phyloP scores from a whole-genome alignment of 2,329 filamentous ascomycete species.

The Ramularia endophylla region DNA sequence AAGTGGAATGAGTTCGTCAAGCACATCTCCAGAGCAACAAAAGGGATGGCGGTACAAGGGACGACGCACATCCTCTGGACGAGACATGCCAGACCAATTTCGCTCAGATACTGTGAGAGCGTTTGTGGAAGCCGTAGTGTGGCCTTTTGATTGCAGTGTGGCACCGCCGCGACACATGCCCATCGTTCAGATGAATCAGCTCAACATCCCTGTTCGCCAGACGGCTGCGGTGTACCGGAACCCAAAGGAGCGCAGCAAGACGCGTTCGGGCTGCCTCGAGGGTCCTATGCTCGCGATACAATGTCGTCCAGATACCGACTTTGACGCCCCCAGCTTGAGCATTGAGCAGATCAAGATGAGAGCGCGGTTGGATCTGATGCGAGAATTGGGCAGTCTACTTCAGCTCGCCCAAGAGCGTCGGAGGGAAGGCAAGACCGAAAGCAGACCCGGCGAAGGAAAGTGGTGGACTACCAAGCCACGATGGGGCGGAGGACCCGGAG shows the following conservation, averaged over 20 bases:
- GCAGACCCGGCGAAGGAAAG: slow-evolving; percentile 48
- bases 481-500: slow-evolving; percentile 51
- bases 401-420: slow-evolving; percentile 55
- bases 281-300: slow-evolving; percentile 54
- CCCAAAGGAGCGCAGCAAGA: slow-evolving; percentile 47
- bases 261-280: slow-evolving; percentile 50
- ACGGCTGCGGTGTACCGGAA: slow-evolving; percentile 49
- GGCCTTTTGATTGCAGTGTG: slow-evolving; percentile 53
- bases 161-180: slow-evolving; percentile 40
- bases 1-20: slow-evolving; percentile 2
- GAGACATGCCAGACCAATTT: slow-evolving; percentile 54
- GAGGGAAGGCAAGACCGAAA: slow-evolving; percentile 48
- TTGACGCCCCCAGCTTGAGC: slow-evolving; percentile 26
- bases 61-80: slow-evolving; percentile 51
- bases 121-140: slow-evolving; percentile 53
- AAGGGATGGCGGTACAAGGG: slow-evolving; percentile 45
- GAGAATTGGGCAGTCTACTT: slow-evolving; percentile 53
- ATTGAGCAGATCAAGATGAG: slow-evolving; percentile 23
- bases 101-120: slow-evolving; percentile 51
- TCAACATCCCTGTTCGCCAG: slow-evolving; percentile 53
- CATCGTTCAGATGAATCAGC: slow-evolving; percentile 35
- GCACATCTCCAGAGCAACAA: slow-evolving; percentile 12
- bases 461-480: slow-evolving; percentile 55
- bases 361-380: slow-evolving; percentile 47
- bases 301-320: slow-evolving; percentile 50